Conservation (phyloP, 495 filamentous ascomycete genomes). For the Neurospora sp. region DNA sequence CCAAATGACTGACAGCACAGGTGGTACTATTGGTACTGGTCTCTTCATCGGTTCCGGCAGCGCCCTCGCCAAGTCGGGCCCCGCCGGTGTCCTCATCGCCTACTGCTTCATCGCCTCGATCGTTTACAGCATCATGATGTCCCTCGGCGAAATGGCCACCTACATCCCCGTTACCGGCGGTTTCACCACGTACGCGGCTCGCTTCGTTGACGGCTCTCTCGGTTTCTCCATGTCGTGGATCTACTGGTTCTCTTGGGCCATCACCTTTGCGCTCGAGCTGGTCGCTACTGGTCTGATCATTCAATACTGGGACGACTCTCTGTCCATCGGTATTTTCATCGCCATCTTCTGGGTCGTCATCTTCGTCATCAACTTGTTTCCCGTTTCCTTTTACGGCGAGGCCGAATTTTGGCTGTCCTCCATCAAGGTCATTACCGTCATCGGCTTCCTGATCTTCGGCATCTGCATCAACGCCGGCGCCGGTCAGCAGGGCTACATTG, state of each 20-base stretch:
- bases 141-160: constrained; percentile 61
- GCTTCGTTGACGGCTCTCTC: constrained; percentile 62
- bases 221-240: constrained; percentile 73
- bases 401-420: constrained; percentile 65
- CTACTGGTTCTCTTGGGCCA: constrained; percentile 43
- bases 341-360: constrained; percentile 67
- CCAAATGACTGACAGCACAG: constrained; percentile 13
- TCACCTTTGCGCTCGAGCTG: constrained; percentile 66
- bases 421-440: constrained; percentile 65
- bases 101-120: constrained; percentile 59
- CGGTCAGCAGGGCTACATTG: constrained; percentile 54
- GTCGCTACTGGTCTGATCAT: constrained; percentile 66
- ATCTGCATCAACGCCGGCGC: constrained; percentile 60
- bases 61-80: constrained; percentile 52
- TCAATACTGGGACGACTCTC: constrained; percentile 55
- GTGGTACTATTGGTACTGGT: constrained; percentile 68
- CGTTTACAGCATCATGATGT: constrained; percentile 51
- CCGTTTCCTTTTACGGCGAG: constrained; percentile 60
- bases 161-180: constrained; percentile 66
- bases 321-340: constrained; percentile 58
- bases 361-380: constrained; percentile 54
- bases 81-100: constrained; percentile 56
- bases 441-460: constrained; percentile 58
- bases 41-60: constrained; percentile 63
- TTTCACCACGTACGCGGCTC: constrained; percentile 64